Evolutionary conservation across 352 stramenopile species (phyloP), one percentile per base, ranked within the genome.

Genomic region (Aphanomyces stellatus): DNA sequence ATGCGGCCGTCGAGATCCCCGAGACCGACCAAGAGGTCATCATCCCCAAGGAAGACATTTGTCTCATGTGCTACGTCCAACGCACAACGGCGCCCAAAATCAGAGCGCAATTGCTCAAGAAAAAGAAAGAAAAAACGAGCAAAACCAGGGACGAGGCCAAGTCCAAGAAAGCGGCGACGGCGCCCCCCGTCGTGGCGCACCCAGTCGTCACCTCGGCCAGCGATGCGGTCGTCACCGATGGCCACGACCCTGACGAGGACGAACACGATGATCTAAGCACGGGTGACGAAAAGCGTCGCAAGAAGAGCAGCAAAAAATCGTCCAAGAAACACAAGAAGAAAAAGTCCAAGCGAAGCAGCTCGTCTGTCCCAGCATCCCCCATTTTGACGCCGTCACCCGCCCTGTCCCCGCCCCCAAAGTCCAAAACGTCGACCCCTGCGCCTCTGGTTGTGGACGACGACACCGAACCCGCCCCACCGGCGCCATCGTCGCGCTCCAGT

Each of bases 61-160:
- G 86, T 53, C 53, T 91, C 30, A 41, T 65, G 40, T 94, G 86
- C 72, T 94, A 76, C 63, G 43, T 91, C 28, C 89, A 87, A 72
- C 76, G 60, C 41, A 59, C 60, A 28, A 57, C 40, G 17, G 27
- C n/a, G 19, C 15, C 48, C 41, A 67, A 67, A 40, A 25, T 34
- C 1, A 27, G 60, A 27, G 41, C 60, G 22, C 49, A 57, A 22
- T 4, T 28, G 10, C 6, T 10, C 7, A 67, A 67, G 31, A 67
- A 67, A 28, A 49, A 51, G 22, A 67, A 67, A 31, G 55, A 64
- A 2, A 64, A 64, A n/a, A 19, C 35, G 19, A 34, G 6, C 19
- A 57, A n/a, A n/a, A 22, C 49, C 49, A 64, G 51, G 37, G 60
- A 67, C 17, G 60, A 67, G 7, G 31, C 48, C 1, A 40, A 49